Base-by-base conservation (phyloP, 2,329 filamentous ascomycete species). In the Alternaria dauci region DNA sequence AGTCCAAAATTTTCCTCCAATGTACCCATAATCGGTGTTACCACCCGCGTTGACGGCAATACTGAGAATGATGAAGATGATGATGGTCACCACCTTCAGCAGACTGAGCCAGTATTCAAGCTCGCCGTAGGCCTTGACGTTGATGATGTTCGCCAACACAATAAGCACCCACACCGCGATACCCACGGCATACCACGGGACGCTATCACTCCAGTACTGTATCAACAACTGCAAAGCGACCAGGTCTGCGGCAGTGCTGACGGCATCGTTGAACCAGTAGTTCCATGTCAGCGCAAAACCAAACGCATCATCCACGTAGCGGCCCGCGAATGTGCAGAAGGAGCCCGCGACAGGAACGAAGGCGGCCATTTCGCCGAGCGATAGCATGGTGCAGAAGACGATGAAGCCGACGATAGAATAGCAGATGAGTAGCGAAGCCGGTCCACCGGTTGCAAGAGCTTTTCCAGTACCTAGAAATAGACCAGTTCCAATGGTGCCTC, bases 1-100 rank as follows among this genome's bases (percentile, higher is more conserved):
- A 39, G 78, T 83, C 90, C 89, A 93, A 74, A 89, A 91, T 38
- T 81, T 78, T 69, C 91, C 91, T 2, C 89, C 89, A 14, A 74
- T 72, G 12, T 51, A 72, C 11, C 68, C 72, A 42, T 71, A 65
- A 1, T 63, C 66, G 4, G 36, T 58, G 20, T 72, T 74, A 3
- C 66, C 73, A 32, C 72, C 72, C 3, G 67, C 67, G 34, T 73
- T 74, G 20, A 75, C 70, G 8, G 66, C 70, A n/a, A 74, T 71
- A 43, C 70, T 71, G 38, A 74, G 55, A 28, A 77, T 71, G 51
- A 78, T 74, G 62, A 77, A 77, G 57, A 76, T 71, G 62, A 76
- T 64, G 48, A 75, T 75, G 2, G 74, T 74, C 2, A 70, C 64
- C 14, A 78, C 73, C 55, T 78, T 78, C n/a, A 78, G 65, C 55